Evolutionary conservation across 306 rosid species (phyloP).

Genomic region (Rosa rugosa): DNA sequence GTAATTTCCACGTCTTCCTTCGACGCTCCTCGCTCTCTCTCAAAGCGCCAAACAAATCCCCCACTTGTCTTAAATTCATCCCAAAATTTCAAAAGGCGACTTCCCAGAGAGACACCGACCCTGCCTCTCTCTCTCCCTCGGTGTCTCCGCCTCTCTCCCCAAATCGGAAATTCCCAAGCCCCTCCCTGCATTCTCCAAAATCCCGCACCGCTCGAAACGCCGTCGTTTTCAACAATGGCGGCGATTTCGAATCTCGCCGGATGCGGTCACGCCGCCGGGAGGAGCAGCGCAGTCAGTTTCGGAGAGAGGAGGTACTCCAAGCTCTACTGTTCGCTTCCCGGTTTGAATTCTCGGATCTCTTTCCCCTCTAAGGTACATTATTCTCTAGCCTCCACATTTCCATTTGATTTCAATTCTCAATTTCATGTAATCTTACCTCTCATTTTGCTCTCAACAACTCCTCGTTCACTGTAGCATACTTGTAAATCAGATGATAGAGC

Average conservation of each 20-base stretch:
- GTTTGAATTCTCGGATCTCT: constrained; percentile 30
- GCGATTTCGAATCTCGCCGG: constrained; percentile 46
- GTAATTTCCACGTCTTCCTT: not conserved
- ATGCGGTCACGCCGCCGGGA: constrained; percentile 29
- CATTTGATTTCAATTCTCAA: not conserved
- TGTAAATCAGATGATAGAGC: not conserved
- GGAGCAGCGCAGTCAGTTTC: constrained; percentile 19
- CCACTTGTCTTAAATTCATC: not conserved
- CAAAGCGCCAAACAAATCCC: not conserved
- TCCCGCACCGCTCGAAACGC: not conserved
- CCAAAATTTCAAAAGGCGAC: constrained; percentile 4
- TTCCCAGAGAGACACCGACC: constrained; percentile 21
- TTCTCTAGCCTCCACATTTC: not conserved
- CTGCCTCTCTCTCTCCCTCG: not conserved
- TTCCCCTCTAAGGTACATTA: constrained; percentile 41
- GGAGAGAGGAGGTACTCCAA: constrained; percentile 17
- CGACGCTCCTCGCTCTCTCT: too few relatives aligned
- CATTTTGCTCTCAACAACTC: not conserved
- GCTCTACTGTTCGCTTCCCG: constrained; percentile 8
- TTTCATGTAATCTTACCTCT: not conserved
- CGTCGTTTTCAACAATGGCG: constrained; percentile 43
- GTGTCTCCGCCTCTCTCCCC: not conserved
- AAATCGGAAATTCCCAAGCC: not conserved
- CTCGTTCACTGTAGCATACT: not conserved
- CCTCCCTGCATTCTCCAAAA: not conserved